Conservation (phyloP, 768 basidiomycete species). For the Sistotremastrum niveocremeum region DNA sequence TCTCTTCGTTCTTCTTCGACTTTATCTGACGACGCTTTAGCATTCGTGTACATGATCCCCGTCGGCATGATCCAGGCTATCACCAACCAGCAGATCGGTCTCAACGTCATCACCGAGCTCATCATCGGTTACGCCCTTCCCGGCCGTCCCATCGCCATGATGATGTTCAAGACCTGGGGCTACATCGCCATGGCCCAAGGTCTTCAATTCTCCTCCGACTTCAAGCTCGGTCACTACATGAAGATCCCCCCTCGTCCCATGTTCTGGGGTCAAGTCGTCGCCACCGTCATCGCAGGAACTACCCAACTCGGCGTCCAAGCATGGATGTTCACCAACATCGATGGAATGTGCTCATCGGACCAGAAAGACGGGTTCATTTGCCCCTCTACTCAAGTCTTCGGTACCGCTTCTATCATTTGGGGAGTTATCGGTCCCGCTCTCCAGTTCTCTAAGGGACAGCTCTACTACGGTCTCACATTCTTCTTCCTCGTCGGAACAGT, state of each 20-base stretch:
- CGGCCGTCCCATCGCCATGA: slow-evolving; percentile 21
- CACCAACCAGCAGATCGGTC: slow-evolving; percentile 21
- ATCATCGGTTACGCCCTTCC: slow-evolving; percentile 22
- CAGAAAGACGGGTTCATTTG: slow-evolving; percentile 35
- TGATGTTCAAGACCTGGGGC: slow-evolving; percentile 21
- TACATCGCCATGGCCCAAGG: slow-evolving; percentile 23
- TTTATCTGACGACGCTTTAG: slow-evolving; percentile 3
- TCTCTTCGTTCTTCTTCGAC: neutral
- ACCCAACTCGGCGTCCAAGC: slow-evolving; percentile 25
- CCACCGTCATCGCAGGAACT: slow-evolving; percentile 16
- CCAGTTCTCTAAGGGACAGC: slow-evolving; percentile 54
- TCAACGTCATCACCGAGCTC: slow-evolving; percentile 22
- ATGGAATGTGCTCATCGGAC: slow-evolving; percentile 37
- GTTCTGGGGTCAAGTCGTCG: slow-evolving; percentile 19
- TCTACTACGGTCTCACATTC: slow-evolving; percentile 33
- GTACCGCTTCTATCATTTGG: slow-evolving; percentile 25
- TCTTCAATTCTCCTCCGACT: slow-evolving; percentile 18
- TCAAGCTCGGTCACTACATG: slow-evolving; percentile 24
- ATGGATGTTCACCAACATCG: slow-evolving; percentile 36
- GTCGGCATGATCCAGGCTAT: slow-evolving; percentile 38
- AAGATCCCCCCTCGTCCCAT: slow-evolving; percentile 21
- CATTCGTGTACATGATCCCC: slow-evolving; percentile 59
- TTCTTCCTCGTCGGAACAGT: slow-evolving; percentile 71
- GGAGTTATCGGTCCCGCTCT: slow-evolving; percentile 67
- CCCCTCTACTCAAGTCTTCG: slow-evolving; percentile 17